These are phyloP conservation scores for Lodderomyces oxycetoniae DNA, from an alignment of 1,139 yeast genomes.

Conservation along the genomic window DNA sequence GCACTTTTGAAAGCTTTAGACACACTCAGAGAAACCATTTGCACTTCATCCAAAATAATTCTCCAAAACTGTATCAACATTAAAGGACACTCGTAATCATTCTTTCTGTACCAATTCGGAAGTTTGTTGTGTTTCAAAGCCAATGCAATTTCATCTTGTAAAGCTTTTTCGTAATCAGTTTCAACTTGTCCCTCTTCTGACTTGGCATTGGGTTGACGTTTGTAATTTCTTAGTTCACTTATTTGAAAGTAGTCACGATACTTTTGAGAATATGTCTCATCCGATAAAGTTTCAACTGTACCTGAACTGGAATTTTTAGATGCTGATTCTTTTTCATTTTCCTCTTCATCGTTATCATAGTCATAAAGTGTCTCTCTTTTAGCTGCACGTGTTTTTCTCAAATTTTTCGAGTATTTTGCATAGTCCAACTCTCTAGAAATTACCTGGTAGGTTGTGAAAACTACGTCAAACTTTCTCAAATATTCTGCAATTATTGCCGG, in stretches of 20 bases:
- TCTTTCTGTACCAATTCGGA: slow-evolving; percentile 22
- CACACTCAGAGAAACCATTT: slow-evolving; percentile 75
- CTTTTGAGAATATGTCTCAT: slow-evolving; percentile 13
- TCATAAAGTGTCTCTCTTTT: slow-evolving; percentile 14
- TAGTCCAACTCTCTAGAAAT: slow-evolving; percentile 75
- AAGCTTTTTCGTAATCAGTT: slow-evolving; percentile 34
- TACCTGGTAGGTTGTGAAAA: slow-evolving; percentile 70
- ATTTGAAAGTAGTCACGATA: slow-evolving; percentile 16
- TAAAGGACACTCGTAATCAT: slow-evolving; percentile 73
- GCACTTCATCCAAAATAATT: slow-evolving; percentile 87
- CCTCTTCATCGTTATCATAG: slow-evolving; percentile 16
- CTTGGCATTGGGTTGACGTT: slow-evolving; percentile 23
- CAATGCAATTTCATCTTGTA: slow-evolving; percentile 34
- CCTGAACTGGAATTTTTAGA: neutral
- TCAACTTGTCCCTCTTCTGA: slow-evolving; percentile 18
- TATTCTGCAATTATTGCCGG: slow-evolving; percentile 44
- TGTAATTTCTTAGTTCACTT: slow-evolving; percentile 4
- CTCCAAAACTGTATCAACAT: slow-evolving; percentile 87
- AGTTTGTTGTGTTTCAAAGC: slow-evolving; percentile 29
- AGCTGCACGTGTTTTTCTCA: slow-evolving; percentile 47
- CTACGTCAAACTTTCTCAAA: slow-evolving; percentile 63
- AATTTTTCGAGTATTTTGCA: slow-evolving; percentile 64
- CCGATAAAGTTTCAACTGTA: neutral
- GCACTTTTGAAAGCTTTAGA: slow-evolving; percentile 80
- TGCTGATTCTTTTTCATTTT: neutral